Evolutionary conservation across 176 grass and related monocot species (phyloP).

Genomic region (Carex parvula): DNA sequence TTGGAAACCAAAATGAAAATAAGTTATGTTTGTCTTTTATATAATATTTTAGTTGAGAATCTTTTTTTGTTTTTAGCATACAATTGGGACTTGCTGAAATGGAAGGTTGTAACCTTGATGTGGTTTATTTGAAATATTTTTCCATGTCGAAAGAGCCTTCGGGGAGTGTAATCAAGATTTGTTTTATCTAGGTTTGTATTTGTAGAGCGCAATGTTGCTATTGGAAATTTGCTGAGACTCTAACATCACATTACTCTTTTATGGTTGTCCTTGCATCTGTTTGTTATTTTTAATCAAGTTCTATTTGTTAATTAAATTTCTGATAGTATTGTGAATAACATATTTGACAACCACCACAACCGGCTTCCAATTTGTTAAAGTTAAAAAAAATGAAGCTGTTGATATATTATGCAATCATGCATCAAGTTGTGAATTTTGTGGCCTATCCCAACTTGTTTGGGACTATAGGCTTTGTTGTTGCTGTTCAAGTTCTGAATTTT

Average conservation of each 20-base stretch:
- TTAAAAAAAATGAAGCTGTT: neutral
- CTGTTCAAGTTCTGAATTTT: neutral
- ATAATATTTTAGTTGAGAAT: constrained; percentile 25
- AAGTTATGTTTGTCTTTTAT: constrained; percentile 47
- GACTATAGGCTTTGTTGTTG: too few species aligned
- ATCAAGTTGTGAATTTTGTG: neutral
- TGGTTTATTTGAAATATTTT: constrained; percentile 43
- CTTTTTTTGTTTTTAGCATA: constrained; percentile 47
- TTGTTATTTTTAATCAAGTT: neutral
- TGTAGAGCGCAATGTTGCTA: neutral
- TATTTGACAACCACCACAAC: neutral
- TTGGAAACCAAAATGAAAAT: constrained; percentile 41
- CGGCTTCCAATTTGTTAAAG: neutral
- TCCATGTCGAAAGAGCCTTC: constrained; percentile 38
- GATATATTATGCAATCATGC: neutral
- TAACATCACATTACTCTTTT: neutral
- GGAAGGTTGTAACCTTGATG: constrained; percentile 35
- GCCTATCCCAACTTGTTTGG: too few species aligned
- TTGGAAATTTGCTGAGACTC: neutral
- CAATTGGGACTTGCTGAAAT: constrained; percentile 28
- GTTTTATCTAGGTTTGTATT: neutral
- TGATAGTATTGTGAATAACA: neutral
- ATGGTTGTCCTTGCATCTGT: neutral
- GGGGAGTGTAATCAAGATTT: neutral
- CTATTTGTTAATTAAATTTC: neutral